These are phyloP conservation scores for Salix purpurea DNA, from an alignment of 345 rosid genomes.

Conservation along the genomic window DNA sequence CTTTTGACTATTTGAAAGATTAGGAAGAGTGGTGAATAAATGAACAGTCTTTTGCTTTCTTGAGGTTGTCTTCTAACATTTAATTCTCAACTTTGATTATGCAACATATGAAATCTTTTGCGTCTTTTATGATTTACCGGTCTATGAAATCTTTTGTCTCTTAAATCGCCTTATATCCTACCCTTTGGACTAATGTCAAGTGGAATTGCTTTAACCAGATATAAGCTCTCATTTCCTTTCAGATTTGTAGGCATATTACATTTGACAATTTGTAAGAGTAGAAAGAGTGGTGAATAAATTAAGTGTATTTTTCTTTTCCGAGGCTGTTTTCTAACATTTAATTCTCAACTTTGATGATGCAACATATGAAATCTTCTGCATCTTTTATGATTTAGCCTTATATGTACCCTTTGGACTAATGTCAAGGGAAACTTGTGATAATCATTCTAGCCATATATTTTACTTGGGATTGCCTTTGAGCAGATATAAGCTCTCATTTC, in stretches of 20 bases:
- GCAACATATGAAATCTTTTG: neutral
- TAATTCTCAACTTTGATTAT: neutral
- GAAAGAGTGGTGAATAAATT: neutral
- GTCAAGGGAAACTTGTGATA: neutral
- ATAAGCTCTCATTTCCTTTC: neutral
- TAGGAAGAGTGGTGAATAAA: neutral
- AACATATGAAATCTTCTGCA: neutral
- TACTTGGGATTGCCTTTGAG: neutral
- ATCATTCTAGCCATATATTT: neutral
- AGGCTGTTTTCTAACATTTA: neutral
- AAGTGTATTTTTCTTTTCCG: neutral
- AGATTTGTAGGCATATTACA: neutral
- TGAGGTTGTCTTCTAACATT: neutral
- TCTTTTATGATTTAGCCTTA: neutral
- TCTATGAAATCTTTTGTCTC: neutral
- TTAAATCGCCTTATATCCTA: neutral
- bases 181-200: neutral
- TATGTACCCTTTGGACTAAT: neutral
- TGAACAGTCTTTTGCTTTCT: neutral
- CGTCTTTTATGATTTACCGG: neutral
- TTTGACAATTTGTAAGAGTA: neutral
- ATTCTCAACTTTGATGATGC: neutral
- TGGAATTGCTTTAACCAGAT: neutral
- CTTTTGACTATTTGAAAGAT: neutral
- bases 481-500: neutral